Evolutionary conservation across 441 rosid species (phyloP).

Genomic region (Pelargonium cotyledonis): DNA sequence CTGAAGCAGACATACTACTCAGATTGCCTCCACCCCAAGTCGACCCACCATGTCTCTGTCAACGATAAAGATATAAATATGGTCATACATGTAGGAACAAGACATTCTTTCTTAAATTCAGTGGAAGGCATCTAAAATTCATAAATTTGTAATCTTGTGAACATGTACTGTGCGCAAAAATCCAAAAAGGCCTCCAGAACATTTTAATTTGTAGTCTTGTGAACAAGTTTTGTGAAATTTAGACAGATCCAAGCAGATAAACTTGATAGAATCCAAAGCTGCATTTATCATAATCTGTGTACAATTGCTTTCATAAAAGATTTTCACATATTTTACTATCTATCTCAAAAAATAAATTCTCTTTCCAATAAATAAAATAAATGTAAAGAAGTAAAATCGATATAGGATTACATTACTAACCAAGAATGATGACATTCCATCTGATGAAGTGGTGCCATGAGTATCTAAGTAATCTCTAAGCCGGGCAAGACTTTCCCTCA

Average conservation of each 20-base stretch:
- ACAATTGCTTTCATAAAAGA: neutral
- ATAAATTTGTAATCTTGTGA: neutral
- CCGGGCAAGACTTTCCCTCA: slow-evolving; percentile 97
- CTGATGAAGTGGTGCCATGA: slow-evolving; percentile 93
- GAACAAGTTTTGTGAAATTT: too few relatives aligned
- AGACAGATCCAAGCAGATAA: neutral
- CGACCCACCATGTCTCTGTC: slow-evolving; percentile 97
- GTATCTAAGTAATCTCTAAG: slow-evolving; percentile 96
- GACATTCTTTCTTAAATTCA: neutral
- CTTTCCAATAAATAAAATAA: neutral
- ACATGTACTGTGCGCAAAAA: neutral
- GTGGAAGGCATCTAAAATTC: neutral
- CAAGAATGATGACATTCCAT: slow-evolving; percentile 95
- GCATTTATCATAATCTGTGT: neutral
- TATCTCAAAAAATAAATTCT: neutral
- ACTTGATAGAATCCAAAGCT: neutral
- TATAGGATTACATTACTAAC: slow-evolving; percentile 39
- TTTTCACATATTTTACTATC: slow-evolving; percentile 1
- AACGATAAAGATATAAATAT: slow-evolving; percentile 26
- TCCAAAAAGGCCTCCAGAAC: neutral
- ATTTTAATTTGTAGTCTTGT: too few relatives aligned
- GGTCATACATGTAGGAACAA: slow-evolving; percentile 7
- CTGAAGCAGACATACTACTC: slow-evolving; percentile 99
- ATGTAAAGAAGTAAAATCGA: neutral
- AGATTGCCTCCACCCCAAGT: slow-evolving; percentile 99